Evolutionary conservation across 139 green algal species (phyloP), one percentile per base, ranked within the genome.

Genomic region (Tetradesmus lagerheimii): DNA sequence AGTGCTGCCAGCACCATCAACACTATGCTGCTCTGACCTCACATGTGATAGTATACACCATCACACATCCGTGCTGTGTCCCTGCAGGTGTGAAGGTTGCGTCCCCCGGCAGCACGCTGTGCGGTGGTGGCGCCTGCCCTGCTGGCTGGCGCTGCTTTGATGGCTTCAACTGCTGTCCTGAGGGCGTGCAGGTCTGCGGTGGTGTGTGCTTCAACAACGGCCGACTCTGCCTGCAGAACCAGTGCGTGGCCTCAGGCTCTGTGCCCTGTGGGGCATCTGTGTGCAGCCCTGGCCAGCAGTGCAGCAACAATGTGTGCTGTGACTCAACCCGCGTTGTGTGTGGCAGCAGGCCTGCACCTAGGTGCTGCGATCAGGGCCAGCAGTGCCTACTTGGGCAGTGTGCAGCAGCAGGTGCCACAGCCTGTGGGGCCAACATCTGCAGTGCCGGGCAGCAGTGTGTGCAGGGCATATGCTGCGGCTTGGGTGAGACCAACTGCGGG

Each of bases 41-140:
- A n/a, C n/a, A n/a, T n/a, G n/a, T n/a, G n/a, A n/a, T n/a, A n/a
- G n/a, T n/a, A n/a, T n/a, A n/a, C n/a, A n/a, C n/a, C n/a, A n/a
- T n/a, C n/a, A n/a, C n/a, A n/a, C n/a, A n/a, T n/a, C n/a, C n/a
- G n/a, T n/a, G n/a, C n/a, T n/a, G n/a, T n/a, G n/a, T n/a, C n/a
- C n/a, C n/a, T n/a, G n/a, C n/a, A n/a, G n/a, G n/a, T n/a, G n/a
- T n/a, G n/a, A n/a, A n/a, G n/a, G n/a, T 88, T 79, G 83, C 83
- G 31, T 23, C 74, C 12, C 41, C 83, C 1, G 83, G 83, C 83
- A 88, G 83, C 83, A 88, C 62, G 3, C 11, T 80, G 62, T 88
- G 83, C 80, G 83, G 83, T 62, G 11, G 31, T 31, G 83, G 83
- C 66, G 83, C 39, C 77, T 62, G 37, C 41, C 37, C 38, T 37